Evolutionary conservation across 192 early-diverging fungal genomes (phyloP), one percentile per base, ranked within the genome.

Genomic region (Backusella psychrophila): DNA sequence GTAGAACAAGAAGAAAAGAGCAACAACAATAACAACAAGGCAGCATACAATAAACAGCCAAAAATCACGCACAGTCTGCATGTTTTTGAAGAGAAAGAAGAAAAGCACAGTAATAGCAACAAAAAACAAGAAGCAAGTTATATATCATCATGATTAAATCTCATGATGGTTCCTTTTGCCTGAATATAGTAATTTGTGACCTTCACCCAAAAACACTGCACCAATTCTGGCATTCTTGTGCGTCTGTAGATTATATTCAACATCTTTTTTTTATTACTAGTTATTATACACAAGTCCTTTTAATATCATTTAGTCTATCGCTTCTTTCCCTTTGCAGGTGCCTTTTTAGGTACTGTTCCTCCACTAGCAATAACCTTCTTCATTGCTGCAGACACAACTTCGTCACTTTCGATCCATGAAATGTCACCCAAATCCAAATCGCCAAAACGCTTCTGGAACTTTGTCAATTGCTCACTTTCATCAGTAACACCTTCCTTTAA

Each of bases 371-470:
- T 66, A 38, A 75, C 82, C 73, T 79, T 79, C 63, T 80, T 77
- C 82, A 83, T 79, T 21, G 74, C 66, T 21, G 72, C 72, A 41
- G 82, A 83, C 11, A 83, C 75, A 26, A 65, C 72, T 41, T 79
- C 77, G 12, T 79, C 82, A 34, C 75, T 77, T 52, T 83, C 71
- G 38, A 83, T 76, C 66, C 78, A 79, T 34, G 74, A 72, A 42
- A 83, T 77, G 49, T 87, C 83, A 4, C 80, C 83, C 21, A 91
- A 83, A 39, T 86, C 89, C 12, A 80, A 85, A 21, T 91, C 91
- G 21, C 91, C 90, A 84, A 93, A 97, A 70, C 90, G 87, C 79
- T 92, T 90, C 65, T 89, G 84, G 87, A 98, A 98, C 83, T 90
- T 90, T 9, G 92, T 86, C 36, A 98, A 77, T 53, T 95, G 93